Conservation (phyloP, 2,329 filamentous ascomycete genomes). For the Sporothrix inflata region DNA sequence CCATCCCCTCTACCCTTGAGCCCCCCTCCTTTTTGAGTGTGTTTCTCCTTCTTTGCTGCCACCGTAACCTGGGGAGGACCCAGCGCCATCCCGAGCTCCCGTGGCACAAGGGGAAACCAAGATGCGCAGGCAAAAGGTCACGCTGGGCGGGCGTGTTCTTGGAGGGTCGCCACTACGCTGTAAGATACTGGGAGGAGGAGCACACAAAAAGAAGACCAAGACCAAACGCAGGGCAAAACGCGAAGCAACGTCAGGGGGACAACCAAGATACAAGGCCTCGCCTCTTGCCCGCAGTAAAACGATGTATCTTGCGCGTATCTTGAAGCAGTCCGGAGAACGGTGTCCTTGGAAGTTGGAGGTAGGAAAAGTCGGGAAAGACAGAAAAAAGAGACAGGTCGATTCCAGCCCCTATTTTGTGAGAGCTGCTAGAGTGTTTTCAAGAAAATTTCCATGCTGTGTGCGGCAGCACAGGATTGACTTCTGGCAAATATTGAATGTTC, state of each 20-base stretch:
- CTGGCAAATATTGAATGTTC: neutral
- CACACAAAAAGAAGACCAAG: neutral
- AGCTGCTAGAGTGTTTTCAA: neutral
- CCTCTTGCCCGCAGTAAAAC: neutral
- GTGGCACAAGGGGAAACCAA: slow-evolving; percentile 10
- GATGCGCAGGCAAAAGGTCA: slow-evolving; percentile 2
- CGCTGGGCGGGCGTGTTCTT: neutral
- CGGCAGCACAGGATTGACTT: neutral
- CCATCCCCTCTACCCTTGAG: neutral
- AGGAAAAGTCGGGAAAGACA: neutral
- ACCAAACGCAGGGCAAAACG: neutral
- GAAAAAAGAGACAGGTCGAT: neutral
- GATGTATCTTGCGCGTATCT: neutral
- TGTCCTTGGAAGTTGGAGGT: neutral
- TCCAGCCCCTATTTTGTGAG: neutral
- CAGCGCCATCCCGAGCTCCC: slow-evolving; percentile 22
- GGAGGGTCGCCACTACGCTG: slow-evolving; percentile 1
- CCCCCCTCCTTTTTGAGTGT: neutral
- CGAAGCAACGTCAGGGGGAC: neutral
- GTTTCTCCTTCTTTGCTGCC: neutral
- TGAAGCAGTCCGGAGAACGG: neutral
- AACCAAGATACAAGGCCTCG: neutral
- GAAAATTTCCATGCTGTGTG: neutral
- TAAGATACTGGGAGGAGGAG: neutral
- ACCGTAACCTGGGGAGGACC: neutral